Evolutionary conservation across 441 rosid species (phyloP), one percentile per base, ranked within the genome.

Genomic region (Jatropha podagrica): DNA sequence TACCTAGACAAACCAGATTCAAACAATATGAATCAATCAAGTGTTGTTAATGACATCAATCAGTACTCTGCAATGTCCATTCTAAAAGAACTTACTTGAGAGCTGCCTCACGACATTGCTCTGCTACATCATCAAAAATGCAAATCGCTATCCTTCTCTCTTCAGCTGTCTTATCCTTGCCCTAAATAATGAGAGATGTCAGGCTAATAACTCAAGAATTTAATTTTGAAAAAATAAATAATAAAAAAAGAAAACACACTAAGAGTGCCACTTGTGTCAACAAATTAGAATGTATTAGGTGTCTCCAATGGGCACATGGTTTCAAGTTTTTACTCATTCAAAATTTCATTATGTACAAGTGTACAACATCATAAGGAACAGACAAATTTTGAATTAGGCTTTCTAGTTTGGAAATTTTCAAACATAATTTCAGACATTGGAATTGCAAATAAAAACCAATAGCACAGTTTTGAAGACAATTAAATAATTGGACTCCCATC

Each of bases 101-200:
- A 74, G 99, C 97, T 76, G 97, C 73, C 80, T 94, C 98, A 13
- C 88, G 95, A 80, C 99, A 94, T 79, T 94, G 99, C 86, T 94
- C 99, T 1, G 98, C 99, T 74, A 94, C 96, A 82, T 94, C 99
- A 86, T 96, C 99, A 82, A 96, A 96, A 46, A 96, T 96, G 87
- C 99, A 96, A 76, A 96, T 96, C 18, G 99, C 99, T 81, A 96
- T 90, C 87, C 99, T 92, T 85, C 99, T 91, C 87, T 96, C 99
- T 80, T 92, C 99, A 23, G 99, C 82, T 71, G 99, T 96, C 86
- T 96, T 96, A 83, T 94, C 99, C 80, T 90, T 96, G 74, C 98
- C 99, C 99, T 96, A 79, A 40, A 76, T 59, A 68, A 74, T 14
- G 27, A 68, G 65, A 71, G 38, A 76, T 9, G 49, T 71, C 52